Percentiles rank a stretch among this genome's conserved stretches.
phyloP scores from a whole-genome alignment of 2,329 filamentous ascomycete genomes.

The Myrmaecium sp. region DNA sequence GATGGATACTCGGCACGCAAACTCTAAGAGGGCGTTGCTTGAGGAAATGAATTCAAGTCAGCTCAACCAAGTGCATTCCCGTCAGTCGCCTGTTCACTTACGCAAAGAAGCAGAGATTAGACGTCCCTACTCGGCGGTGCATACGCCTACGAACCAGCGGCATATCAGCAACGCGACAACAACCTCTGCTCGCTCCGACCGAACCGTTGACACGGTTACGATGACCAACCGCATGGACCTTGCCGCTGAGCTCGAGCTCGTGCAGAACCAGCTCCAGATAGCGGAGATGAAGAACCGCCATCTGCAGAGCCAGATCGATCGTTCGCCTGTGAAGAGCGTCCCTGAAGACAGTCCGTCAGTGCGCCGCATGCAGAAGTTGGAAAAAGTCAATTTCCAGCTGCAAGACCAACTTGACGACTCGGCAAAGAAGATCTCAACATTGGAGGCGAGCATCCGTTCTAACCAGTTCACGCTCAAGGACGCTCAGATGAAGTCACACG shows the following conservation, averaged over 20 bases:
- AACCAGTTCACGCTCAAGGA: slow-evolving; percentile 82
- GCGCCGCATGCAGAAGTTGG: slow-evolving; percentile 73
- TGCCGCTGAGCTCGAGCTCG: slow-evolving; percentile 74
- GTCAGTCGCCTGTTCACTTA: slow-evolving; percentile 55
- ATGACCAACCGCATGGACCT: slow-evolving; percentile 84
- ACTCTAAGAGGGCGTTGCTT: slow-evolving; percentile 56
- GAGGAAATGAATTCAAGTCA: slow-evolving; percentile 83
- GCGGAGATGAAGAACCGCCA: slow-evolving; percentile 92
- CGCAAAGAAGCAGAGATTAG: slow-evolving; percentile 41
- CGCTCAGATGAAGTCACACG: slow-evolving; percentile 81
- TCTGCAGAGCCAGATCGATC: slow-evolving; percentile 71
- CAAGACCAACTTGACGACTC: slow-evolving; percentile 94
- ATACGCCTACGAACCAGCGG: slow-evolving; percentile 57
- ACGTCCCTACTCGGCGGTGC: slow-evolving; percentile 53
- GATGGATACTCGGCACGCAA: slow-evolving; percentile 41
- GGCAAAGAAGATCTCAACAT: slow-evolving; percentile 70
- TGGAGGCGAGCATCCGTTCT: slow-evolving; percentile 73
- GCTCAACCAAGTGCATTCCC: slow-evolving; percentile 33
- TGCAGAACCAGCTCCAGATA: slow-evolving; percentile 87
- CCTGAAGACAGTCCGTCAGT: slow-evolving; percentile 64
- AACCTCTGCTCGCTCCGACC: slow-evolving; percentile 71
- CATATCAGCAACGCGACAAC: slow-evolving; percentile 48
- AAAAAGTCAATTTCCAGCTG: slow-evolving; percentile 77
- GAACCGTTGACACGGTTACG: slow-evolving; percentile 65
- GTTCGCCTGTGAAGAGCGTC: slow-evolving; percentile 46